Conservation (phyloP, 164 flowering plant genomes). For the Vitis vinifera region DNA sequence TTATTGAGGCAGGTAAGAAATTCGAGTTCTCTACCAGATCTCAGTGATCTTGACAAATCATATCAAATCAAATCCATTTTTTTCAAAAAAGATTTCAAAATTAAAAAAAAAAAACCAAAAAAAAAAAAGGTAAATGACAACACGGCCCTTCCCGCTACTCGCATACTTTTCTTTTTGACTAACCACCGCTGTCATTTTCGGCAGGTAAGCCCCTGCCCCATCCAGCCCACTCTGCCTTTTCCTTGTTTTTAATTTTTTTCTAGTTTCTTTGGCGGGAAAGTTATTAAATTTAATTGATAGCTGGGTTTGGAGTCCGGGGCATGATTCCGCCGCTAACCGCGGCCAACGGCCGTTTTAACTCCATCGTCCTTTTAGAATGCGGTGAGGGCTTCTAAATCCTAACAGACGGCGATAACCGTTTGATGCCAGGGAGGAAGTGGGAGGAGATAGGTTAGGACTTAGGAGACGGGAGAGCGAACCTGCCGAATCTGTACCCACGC, state of each 20-base stretch:
- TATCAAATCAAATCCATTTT: too few species aligned
- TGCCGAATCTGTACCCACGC: conserved; percentile 17
- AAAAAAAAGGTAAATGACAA: too few species aligned
- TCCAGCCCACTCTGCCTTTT: neutral
- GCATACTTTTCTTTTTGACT: neutral
- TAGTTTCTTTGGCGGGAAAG: neutral
- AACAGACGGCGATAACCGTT: conserved; percentile 3
- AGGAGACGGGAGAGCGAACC: conserved; percentile 9
- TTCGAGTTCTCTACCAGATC: too few species aligned
- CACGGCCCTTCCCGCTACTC: too few species aligned
- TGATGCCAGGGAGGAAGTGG: neutral
- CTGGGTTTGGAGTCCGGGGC: conserved; percentile 14
- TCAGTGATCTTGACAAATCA: too few species aligned
- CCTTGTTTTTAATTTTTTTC: neutral
- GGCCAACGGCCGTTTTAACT: conserved; percentile 9
- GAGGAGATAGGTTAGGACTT: too few species aligned
- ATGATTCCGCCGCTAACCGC: neutral
- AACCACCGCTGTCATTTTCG: too few species aligned
- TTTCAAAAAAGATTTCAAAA: too few species aligned
- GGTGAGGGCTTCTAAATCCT: neutral
- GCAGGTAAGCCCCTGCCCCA: too few species aligned
- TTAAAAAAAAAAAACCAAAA: too few species aligned
- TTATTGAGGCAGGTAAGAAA: too few species aligned
- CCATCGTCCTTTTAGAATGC: neutral
- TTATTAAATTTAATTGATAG: neutral